Evolutionary conservation across 2,329 filamentous ascomycete species (phyloP).

Genomic region (Penicillium paneum): DNA sequence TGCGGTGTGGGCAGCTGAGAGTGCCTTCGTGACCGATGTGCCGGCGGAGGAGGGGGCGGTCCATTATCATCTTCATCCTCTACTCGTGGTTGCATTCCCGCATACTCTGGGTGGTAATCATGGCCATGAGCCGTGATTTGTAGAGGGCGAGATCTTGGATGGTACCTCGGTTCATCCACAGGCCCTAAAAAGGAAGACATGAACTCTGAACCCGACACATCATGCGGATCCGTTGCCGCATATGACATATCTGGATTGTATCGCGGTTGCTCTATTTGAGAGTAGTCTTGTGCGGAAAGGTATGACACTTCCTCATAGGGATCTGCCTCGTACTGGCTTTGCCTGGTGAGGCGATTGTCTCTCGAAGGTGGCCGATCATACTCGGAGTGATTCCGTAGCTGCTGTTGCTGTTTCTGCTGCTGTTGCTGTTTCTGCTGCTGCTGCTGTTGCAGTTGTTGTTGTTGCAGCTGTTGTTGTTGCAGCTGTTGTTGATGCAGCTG

Average conservation of each 20-base stretch:
- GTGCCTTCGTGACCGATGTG: slow-evolving; percentile 35
- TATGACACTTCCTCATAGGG: slow-evolving; percentile 15
- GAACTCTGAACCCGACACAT: slow-evolving; percentile 19
- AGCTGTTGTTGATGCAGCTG: not conserved
- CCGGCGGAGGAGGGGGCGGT: slow-evolving; percentile 37
- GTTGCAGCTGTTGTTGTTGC: not conserved
- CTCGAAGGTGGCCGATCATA: slow-evolving; percentile 24
- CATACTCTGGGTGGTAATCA: slow-evolving; percentile 38
- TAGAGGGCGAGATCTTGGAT: slow-evolving; percentile 23
- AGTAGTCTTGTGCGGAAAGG: slow-evolving; percentile 20
- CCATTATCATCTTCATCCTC: slow-evolving; percentile 45
- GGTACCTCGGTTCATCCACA: slow-evolving; percentile 24
- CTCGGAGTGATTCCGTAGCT: slow-evolving; percentile 24
- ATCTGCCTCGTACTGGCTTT: slow-evolving; percentile 19
- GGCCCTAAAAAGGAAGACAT: slow-evolving; percentile 14
- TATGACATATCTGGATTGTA: slow-evolving; percentile 24
- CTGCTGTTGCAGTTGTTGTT: not conserved
- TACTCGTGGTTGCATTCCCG: slow-evolving; percentile 48
- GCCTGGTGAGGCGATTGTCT: slow-evolving; percentile 23
- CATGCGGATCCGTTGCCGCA: slow-evolving; percentile 21
- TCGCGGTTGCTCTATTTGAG: slow-evolving; percentile 23
- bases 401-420: slow-evolving; percentile 12
- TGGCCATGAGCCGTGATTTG: slow-evolving; percentile 26
- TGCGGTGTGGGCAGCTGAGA: slow-evolving; percentile 23
- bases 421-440: not conserved